Evolutionary conservation across 176 grass and related monocot species (phyloP).

Genomic region (Microstegium vimineum): DNA sequence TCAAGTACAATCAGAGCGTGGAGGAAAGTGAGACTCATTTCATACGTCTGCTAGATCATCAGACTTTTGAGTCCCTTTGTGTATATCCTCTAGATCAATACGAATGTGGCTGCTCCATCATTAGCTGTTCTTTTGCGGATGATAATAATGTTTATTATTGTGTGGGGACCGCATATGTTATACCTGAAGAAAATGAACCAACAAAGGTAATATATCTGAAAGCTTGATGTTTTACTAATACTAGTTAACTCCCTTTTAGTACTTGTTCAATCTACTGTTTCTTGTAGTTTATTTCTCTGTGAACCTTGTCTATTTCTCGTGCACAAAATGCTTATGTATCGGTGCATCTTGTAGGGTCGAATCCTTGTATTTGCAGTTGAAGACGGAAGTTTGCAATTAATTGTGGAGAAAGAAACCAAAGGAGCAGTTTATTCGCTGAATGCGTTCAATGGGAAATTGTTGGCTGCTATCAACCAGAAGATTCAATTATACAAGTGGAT

Average conservation of each 20-base stretch:
- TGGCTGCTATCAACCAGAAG: constrained; percentile 95
- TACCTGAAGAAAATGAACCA: constrained; percentile 94
- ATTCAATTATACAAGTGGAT: constrained; percentile 90
- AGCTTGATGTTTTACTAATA: not conserved
- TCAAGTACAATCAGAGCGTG: constrained; percentile 39
- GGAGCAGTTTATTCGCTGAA: constrained; percentile 87
- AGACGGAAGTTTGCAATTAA: constrained; percentile 74
- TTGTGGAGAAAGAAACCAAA: constrained; percentile 92
- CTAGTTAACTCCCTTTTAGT: not conserved
- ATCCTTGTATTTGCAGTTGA: constrained; percentile 93
- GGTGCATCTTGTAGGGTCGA: constrained; percentile 51
- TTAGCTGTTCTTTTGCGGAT: constrained; percentile 88
- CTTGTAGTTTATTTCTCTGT: not conserved
- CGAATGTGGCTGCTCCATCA: constrained; percentile 81
- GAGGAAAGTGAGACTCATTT: constrained; percentile 83
- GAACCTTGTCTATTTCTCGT: not conserved
- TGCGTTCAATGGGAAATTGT: constrained; percentile 90
- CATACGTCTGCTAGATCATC: constrained; percentile 80
- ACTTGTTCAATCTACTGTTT: not conserved
- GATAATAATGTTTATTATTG: constrained; percentile 90
- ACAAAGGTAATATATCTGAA: constrained; percentile 50
- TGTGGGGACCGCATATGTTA: constrained; percentile 87
- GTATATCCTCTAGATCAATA: constrained; percentile 70
- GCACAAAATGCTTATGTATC: constrained; percentile 11
- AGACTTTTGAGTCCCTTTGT: constrained; percentile 82